A percentile compares a stretch with the other conserved stretches of the same genome.
Conservation (phyloP, 2,329 filamentous ascomycete genomes). For the Aspergillus cejpii region DNA sequence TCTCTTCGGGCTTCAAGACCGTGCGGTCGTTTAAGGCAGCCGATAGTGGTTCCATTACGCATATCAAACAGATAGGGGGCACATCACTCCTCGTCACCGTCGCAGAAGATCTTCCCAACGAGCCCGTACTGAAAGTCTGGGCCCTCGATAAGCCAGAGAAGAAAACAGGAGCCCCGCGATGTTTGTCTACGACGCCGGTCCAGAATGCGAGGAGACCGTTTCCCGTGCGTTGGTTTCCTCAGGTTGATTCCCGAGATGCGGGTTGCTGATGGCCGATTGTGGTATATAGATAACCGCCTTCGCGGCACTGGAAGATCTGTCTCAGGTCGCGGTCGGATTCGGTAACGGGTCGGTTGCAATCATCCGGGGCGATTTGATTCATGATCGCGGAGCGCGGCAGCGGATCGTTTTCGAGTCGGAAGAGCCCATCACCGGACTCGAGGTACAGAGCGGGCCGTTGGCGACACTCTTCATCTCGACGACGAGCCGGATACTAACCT, state of each 20-base stretch:
- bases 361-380: slow-evolving; percentile 86
- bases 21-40: slow-evolving; percentile 81
- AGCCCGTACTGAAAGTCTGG: slow-evolving; percentile 95
- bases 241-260: background rate
- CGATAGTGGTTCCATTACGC: slow-evolving; percentile 67
- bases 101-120: slow-evolving; percentile 75
- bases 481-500: slow-evolving; percentile 75
- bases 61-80: slow-evolving; percentile 86
- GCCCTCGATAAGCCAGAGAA: slow-evolving; percentile 88
- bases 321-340: slow-evolving; percentile 90
- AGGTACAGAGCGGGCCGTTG: slow-evolving; percentile 58
- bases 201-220: slow-evolving; percentile 89
- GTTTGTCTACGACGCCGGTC: slow-evolving; percentile 75
- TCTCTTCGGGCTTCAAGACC: slow-evolving; percentile 81
- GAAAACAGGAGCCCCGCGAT: slow-evolving; percentile 83
- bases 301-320: slow-evolving; percentile 75
- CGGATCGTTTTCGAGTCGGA: slow-evolving; percentile 94
- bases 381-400: slow-evolving; percentile 90
- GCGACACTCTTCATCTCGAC: slow-evolving; percentile 90
- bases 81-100: slow-evolving; percentile 76
- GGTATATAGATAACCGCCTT: slow-evolving; percentile 64
- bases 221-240: slow-evolving; percentile 53
- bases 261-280: slow-evolving; percentile 1
- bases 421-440: slow-evolving; percentile 88
- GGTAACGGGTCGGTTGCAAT: slow-evolving; percentile 92